These are phyloP conservation scores for Moesziomyces sp. DNA, from an alignment of 1,284 basidiomycete species.

Conservation along the genomic window DNA sequence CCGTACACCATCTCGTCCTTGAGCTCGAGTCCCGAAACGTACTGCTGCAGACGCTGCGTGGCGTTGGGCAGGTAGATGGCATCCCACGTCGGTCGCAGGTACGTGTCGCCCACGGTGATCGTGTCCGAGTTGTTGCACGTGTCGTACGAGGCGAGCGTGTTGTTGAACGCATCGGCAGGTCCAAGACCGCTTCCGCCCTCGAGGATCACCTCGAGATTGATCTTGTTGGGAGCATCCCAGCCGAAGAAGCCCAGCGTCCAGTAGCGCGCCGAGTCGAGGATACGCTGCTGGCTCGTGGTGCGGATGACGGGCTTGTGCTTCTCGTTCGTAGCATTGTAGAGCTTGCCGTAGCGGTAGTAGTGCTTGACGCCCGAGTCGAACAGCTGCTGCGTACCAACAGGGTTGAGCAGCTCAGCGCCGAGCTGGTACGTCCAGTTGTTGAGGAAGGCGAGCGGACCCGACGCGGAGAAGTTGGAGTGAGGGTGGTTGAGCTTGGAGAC, in stretches of 20 bases:
- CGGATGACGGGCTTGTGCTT: constrained; percentile 56
- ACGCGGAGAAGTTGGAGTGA: constrained; percentile 64
- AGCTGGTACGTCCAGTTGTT: constrained; percentile 74
- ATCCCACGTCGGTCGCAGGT: constrained; percentile 69
- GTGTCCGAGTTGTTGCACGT: constrained; percentile 73
- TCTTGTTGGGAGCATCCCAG: constrained; percentile 47
- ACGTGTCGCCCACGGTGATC: constrained; percentile 73
- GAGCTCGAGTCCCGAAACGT: constrained; percentile 68
- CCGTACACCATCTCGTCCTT: constrained; percentile 58
- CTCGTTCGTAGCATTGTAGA: constrained; percentile 49
- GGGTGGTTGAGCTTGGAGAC: constrained; percentile 38
- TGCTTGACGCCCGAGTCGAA: constrained; percentile 64
- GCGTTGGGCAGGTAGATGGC: constrained; percentile 59
- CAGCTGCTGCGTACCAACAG: constrained; percentile 82
- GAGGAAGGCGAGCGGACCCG: constrained; percentile 77
- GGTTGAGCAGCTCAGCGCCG: constrained; percentile 78
- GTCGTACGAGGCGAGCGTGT: constrained; percentile 80
- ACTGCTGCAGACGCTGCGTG: constrained; percentile 53
- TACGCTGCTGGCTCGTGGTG: constrained; percentile 73
- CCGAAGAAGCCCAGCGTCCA: constrained; percentile 67
- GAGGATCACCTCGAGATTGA: constrained; percentile 62
- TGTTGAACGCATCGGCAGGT: constrained; percentile 75
- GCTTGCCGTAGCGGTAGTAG: constrained; percentile 65
- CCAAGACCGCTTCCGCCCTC: constrained; percentile 44
- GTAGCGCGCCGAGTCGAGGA: constrained; percentile 86